Percentiles rank a stretch among this genome's conserved stretches.
Conservation (phyloP, 257 asterid species). For the Osmanthus fragrans region DNA sequence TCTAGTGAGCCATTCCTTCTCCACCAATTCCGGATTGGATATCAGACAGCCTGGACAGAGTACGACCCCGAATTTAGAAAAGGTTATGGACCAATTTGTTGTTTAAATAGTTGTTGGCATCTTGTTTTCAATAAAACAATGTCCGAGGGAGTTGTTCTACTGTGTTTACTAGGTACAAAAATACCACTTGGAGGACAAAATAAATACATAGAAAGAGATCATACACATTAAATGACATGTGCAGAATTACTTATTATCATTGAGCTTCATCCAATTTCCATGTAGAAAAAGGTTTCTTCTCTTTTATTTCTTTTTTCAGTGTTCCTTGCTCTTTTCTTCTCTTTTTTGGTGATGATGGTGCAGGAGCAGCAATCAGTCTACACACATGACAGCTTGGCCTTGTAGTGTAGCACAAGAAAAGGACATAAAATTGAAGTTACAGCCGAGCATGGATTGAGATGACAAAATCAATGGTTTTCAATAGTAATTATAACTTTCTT, state of each 20-base stretch:
- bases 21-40: not conserved
- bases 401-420: not conserved
- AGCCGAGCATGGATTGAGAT: not conserved
- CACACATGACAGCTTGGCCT: not conserved
- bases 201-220: not conserved
- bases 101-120: not conserved
- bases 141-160: not conserved
- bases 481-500: not conserved
- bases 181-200: not conserved
- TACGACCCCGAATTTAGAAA: not conserved
- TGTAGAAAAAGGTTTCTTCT: not conserved
- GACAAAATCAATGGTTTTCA: not conserved
- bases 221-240: not conserved
- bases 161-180: not conserved
- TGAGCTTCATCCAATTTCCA: not conserved
- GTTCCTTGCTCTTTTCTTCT: not conserved
- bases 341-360: not conserved
- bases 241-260: not conserved
- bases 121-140: not conserved
- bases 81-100: not conserved
- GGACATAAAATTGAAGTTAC: not conserved
- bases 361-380: not conserved
- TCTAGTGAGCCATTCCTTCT: not conserved
- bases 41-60: not conserved
- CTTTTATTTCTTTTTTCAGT: not conserved